These are phyloP conservation scores for Picochlorum sp. DNA, from an alignment of 139 green algal species.

Conservation along the genomic window DNA sequence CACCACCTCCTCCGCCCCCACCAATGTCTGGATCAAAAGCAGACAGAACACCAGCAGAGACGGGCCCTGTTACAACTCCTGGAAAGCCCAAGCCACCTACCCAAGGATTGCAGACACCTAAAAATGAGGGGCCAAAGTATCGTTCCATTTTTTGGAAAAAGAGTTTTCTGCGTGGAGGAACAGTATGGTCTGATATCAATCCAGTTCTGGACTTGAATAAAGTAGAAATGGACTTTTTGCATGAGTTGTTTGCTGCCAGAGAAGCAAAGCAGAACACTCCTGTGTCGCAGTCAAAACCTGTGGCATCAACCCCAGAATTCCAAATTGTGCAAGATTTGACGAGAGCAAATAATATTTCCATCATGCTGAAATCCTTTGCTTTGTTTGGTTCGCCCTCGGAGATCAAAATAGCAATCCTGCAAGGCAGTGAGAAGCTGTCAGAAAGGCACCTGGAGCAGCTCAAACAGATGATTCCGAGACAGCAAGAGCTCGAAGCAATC, in stretches of 20 bases:
- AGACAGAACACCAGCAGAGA: background rate
- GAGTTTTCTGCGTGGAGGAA: constrained; percentile 11
- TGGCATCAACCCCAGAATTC: constrained; percentile 6
- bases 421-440: constrained; percentile 25
- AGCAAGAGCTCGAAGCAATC: constrained; percentile 37
- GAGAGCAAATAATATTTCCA: constrained; percentile 66
- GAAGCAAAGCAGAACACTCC: background rate
- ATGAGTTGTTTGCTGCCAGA: constrained; percentile 20
- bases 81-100: background rate
- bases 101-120: constrained; percentile 2
- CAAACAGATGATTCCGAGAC: constrained; percentile 37
- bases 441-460: constrained; percentile 41
- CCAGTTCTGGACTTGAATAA: constrained; percentile 10
- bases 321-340: constrained; percentile 37
- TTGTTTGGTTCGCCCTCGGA: constrained; percentile 3
- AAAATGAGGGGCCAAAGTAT: background rate
- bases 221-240: constrained; percentile 10
- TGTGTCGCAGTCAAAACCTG: background rate
- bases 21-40: background rate
- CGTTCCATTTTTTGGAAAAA: constrained; percentile 46
- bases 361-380: constrained; percentile 54
- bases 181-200: constrained; percentile 32
- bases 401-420: constrained; percentile 26
- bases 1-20: background rate
- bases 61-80: background rate